A percentile compares a stretch with the other conserved stretches of the same genome.
Conservation (phyloP, 345 rosid genomes). For the Pugionium dolabratum region DNA sequence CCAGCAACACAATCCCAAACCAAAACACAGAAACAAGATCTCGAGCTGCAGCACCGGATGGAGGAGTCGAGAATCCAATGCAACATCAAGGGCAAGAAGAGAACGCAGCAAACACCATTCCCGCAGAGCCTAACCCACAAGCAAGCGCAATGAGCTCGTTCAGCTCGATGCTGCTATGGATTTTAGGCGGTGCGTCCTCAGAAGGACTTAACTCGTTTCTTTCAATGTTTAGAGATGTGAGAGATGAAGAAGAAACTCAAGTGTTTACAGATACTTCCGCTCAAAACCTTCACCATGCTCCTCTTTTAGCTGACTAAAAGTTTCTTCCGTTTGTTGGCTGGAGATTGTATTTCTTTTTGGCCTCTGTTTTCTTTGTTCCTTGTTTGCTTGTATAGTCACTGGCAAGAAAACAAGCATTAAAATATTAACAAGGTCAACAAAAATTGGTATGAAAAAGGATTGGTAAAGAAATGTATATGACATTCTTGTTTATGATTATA, state of each 20-base stretch:
- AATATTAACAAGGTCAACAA: constrained; percentile 13
- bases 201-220: constrained; percentile 83
- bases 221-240: constrained; percentile 86
- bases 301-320: constrained; percentile 31
- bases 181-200: constrained; percentile 91
- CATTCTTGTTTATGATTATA: background rate
- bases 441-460: background rate
- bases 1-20: constrained; percentile 47
- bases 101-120: constrained; percentile 49
- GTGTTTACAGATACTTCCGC: constrained; percentile 35
- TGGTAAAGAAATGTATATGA: constrained; percentile 11
- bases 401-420: constrained; percentile 19
- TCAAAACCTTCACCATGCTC: constrained; percentile 33
- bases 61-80: constrained; percentile 44
- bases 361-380: constrained; percentile 3
- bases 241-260: constrained; percentile 78
- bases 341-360: constrained; percentile 12
- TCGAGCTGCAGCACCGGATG: constrained; percentile 41
- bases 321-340: constrained; percentile 10
- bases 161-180: constrained; percentile 84
- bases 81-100: constrained; percentile 41
- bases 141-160: constrained; percentile 79
- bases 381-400: constrained; percentile 34
- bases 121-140: constrained; percentile 53
- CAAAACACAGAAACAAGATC: constrained; percentile 53